A percentile compares a stretch with the other conserved stretches of the same genome.
These are phyloP conservation scores for Alternaria gansuensis DNA, from an alignment of 2,329 filamentous ascomycete species.

Conservation along the genomic window DNA sequence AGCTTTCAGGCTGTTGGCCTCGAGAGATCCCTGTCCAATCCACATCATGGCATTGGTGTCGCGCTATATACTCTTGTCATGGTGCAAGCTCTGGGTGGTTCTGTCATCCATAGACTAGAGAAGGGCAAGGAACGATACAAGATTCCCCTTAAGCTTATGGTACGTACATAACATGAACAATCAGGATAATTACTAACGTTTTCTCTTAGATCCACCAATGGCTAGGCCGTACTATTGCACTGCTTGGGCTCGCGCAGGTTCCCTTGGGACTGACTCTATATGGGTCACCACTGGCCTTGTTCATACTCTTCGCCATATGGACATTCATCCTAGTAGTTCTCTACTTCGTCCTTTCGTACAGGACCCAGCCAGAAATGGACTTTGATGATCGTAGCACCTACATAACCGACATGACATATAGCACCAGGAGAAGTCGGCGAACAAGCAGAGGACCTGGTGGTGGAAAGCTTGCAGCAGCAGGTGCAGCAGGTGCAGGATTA, in stretches of 20 bases:
- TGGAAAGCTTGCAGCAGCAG: slow-evolving; percentile 62
- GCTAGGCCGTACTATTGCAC: slow-evolving; percentile 77
- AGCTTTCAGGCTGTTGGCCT: slow-evolving; percentile 83
- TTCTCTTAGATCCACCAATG: slow-evolving; percentile 81
- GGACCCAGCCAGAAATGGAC: slow-evolving; percentile 64
- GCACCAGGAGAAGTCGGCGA: slow-evolving; percentile 51
- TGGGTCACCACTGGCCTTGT: slow-evolving; percentile 84
- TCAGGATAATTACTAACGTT: slow-evolving; percentile 25
- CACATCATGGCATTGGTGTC: slow-evolving; percentile 84
- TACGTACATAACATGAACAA: slow-evolving; percentile 43
- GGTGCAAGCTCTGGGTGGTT: slow-evolving; percentile 74
- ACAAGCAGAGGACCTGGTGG: slow-evolving; percentile 49
- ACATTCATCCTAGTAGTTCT: slow-evolving; percentile 74
- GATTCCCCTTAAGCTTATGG: slow-evolving; percentile 67
- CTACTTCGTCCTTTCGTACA: slow-evolving; percentile 83
- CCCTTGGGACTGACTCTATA: slow-evolving; percentile 90
- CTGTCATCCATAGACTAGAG: slow-evolving; percentile 66
- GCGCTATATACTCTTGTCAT: slow-evolving; percentile 78
- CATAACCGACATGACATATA: slow-evolving; percentile 61
- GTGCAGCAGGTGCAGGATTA: slow-evolving; percentile 66
- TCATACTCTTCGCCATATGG: slow-evolving; percentile 85
- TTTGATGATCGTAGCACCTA: slow-evolving; percentile 67
- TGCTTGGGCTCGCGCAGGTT: slow-evolving; percentile 87
- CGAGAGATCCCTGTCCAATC: slow-evolving; percentile 75
- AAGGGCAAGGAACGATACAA: slow-evolving; percentile 63